A percentile compares a stretch with the other conserved stretches of the same genome.
These are phyloP conservation scores for Calonectria pauciramosa DNA, from an alignment of 2,329 filamentous ascomycete genomes.

Conservation along the genomic window DNA sequence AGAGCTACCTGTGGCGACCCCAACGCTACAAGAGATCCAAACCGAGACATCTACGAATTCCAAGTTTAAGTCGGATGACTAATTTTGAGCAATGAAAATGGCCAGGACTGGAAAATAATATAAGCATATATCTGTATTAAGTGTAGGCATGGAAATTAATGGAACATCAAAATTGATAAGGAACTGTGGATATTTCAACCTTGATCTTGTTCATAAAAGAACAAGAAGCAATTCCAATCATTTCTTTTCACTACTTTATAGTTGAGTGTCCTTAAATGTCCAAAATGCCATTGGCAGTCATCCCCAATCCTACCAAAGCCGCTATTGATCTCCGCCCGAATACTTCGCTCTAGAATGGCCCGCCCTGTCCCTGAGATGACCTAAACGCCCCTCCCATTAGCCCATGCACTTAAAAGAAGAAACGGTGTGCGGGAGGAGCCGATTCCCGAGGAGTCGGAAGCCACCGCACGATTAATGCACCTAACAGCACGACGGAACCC, in stretches of 20 bases:
- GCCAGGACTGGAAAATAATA: background rate
- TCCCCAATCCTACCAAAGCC: background rate
- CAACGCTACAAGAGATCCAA: constrained; percentile 3
- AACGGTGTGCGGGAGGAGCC: background rate
- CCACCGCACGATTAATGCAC: background rate
- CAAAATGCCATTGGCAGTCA: background rate
- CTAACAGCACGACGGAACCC: background rate
- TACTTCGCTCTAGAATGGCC: background rate
- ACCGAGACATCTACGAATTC: constrained; percentile 24
- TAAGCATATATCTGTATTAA: background rate
- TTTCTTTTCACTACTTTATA: background rate
- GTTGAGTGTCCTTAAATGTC: background rate
- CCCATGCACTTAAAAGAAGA: background rate
- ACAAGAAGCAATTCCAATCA: background rate
- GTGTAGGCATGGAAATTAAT: background rate
- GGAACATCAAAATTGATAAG: background rate
- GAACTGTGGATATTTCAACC: background rate
- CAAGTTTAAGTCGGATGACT: constrained; percentile 27
- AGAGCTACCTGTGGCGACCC: constrained; percentile 32
- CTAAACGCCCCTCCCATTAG: background rate
- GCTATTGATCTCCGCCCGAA: background rate
- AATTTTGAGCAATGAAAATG: background rate
- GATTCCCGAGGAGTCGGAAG: background rate
- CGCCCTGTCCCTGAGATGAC: background rate
- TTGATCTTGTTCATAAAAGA: background rate